phyloP scores from a whole-genome alignment of 345 rosid species.

The Syzygium aromaticum region DNA sequence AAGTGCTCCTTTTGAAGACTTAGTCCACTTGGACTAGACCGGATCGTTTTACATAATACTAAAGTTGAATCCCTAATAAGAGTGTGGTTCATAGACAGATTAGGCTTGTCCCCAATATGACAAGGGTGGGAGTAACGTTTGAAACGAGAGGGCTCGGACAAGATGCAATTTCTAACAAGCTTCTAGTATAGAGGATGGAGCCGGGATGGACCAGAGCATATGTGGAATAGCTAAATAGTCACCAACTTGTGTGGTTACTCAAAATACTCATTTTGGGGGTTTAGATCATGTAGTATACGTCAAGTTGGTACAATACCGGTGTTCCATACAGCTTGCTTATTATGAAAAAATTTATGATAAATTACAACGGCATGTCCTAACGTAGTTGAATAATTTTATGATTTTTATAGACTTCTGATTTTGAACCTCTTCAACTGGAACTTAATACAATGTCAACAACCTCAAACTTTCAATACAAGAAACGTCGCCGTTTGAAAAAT shows the following conservation, averaged over 20 bases:
- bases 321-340: not conserved
- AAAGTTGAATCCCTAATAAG: not conserved
- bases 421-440: no score
- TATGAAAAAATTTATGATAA: not conserved
- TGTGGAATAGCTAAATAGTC: not conserved
- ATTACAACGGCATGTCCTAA: not conserved
- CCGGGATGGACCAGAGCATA: not conserved
- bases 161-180: not conserved
- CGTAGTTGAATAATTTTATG: no score
- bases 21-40: no score
- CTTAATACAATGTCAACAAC: not conserved
- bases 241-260: no score
- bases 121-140: not conserved
- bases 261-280: no score
- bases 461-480: not conserved
- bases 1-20: no score
- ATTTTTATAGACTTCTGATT: no score
- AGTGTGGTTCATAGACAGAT: not conserved
- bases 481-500: not conserved
- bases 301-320: no score
- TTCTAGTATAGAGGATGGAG: not conserved
- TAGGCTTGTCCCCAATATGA: not conserved
- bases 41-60: not conserved
- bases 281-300: not conserved
- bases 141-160: accelerated